These are phyloP conservation scores for Acanthamoeba lenticulata DNA, from an alignment of 208 protist genomes.

Conservation along the genomic window DNA sequence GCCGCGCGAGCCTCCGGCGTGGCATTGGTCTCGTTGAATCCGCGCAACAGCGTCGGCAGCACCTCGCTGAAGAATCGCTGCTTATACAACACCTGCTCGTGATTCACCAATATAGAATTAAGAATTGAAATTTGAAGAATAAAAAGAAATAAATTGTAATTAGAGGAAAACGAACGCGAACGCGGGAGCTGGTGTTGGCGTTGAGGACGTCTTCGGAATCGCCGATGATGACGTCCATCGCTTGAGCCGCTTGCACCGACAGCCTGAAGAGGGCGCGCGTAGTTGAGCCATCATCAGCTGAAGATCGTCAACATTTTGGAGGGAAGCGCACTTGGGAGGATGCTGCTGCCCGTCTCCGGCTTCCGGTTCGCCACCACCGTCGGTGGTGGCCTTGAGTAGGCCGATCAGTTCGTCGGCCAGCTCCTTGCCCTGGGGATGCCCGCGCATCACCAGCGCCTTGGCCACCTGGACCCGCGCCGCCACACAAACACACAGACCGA, in stretches of 20 bases:
- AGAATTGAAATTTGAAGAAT: neutral
- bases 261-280: neutral
- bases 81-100: constrained; percentile 8
- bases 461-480: neutral
- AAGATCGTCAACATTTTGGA: neutral
- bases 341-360: too few relatives aligned
- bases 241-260: neutral
- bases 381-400: too few relatives aligned
- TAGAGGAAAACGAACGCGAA: neutral
- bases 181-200: constrained; percentile 17
- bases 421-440: constrained; percentile 26
- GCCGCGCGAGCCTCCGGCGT: neutral
- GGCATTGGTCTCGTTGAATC: constrained; percentile 1
- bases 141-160: neutral
- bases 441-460: constrained; percentile 49
- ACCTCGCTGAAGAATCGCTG: constrained; percentile 49
- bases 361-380: too few relatives aligned
- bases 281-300: too few relatives aligned
- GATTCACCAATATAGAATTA: neutral
- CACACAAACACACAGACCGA: too few relatives aligned
- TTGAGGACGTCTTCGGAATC: neutral
- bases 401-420: neutral
- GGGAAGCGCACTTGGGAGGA: neutral
- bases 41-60: constrained; percentile 39
- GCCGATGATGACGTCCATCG: constrained; percentile 22